phyloP scores from a whole-genome alignment of 257 asterid genomes.

The Petunia secreta region DNA sequence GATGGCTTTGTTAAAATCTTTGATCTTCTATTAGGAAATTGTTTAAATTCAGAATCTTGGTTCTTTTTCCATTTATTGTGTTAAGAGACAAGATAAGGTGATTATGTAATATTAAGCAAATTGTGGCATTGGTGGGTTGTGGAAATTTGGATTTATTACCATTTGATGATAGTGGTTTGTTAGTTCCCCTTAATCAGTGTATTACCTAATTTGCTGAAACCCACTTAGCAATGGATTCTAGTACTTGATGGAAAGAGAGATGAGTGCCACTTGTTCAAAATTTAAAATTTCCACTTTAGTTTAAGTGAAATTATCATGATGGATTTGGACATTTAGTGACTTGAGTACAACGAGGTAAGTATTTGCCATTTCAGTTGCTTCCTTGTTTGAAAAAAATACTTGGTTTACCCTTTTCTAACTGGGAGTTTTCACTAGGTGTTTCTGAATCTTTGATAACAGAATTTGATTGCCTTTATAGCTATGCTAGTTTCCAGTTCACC shows the following conservation, averaged over 20 bases:
- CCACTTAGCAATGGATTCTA: not conserved
- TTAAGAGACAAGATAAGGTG: not conserved
- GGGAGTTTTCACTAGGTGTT: not conserved
- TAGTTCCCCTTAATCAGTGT: slow-evolving; percentile 1
- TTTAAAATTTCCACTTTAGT: not conserved
- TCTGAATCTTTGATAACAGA: not conserved
- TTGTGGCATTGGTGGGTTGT: not conserved
- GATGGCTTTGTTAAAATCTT: not conserved
- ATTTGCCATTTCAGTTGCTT: not conserved
- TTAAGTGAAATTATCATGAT: not conserved
- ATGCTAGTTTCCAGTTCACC: not conserved
- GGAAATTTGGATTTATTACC: slow-evolving; percentile 21
- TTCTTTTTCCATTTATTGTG: not conserved
- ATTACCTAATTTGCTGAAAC: not conserved
- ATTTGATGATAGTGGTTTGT: slow-evolving; percentile 5
- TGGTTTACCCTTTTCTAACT: not conserved
- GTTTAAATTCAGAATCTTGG: not conserved
- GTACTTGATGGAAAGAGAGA: not conserved
- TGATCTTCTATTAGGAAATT: not conserved
- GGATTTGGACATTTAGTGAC: not conserved
- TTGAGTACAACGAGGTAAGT: not conserved
- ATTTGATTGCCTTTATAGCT: not conserved
- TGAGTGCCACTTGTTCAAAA: slow-evolving; percentile 3
- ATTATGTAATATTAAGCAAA: not conserved
- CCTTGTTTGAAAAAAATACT: not conserved